Evolutionary conservation across 2,329 filamentous ascomycete genomes (phyloP).

Genomic region (Penicillium fuscoglaucum): DNA sequence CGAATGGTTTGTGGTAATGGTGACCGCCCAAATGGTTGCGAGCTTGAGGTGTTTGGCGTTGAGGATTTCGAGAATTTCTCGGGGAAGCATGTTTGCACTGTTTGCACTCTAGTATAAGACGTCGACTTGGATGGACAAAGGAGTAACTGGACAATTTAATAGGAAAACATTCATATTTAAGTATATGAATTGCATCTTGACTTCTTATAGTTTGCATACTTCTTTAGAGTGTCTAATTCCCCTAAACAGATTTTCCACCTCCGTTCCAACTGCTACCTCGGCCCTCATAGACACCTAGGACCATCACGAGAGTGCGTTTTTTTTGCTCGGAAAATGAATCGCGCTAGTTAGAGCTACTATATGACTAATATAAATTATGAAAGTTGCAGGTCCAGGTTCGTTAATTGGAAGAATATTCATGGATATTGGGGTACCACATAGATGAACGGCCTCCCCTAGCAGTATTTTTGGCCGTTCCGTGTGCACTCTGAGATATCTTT

Average conservation of each 20-base stretch:
- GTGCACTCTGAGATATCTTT: no score
- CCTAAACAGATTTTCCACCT: not conserved
- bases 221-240: not conserved
- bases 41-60: slow-evolving; percentile 15
- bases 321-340: not conserved
- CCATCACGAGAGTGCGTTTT: not conserved
- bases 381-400: no score
- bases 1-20: slow-evolving; percentile 1
- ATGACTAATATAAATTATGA: no score
- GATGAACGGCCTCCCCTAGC: no score
- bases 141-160: not conserved
- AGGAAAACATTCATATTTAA: not conserved
- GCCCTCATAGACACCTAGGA: not conserved
- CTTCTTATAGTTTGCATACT: not conserved
- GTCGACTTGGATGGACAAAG: not conserved
- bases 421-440: not conserved
- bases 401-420: not conserved
- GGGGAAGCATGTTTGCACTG: slow-evolving; percentile 23
- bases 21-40: slow-evolving; percentile 6
- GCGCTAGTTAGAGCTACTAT: no score
- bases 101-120: slow-evolving; percentile 27
- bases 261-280: not conserved
- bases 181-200: not conserved
- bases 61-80: slow-evolving; percentile 34
- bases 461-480: no score